Percentiles rank a stretch among this genome's conserved stretches.
phyloP scores from a whole-genome alignment of 1,284 basidiomycete species.

The Trametes sp. region DNA sequence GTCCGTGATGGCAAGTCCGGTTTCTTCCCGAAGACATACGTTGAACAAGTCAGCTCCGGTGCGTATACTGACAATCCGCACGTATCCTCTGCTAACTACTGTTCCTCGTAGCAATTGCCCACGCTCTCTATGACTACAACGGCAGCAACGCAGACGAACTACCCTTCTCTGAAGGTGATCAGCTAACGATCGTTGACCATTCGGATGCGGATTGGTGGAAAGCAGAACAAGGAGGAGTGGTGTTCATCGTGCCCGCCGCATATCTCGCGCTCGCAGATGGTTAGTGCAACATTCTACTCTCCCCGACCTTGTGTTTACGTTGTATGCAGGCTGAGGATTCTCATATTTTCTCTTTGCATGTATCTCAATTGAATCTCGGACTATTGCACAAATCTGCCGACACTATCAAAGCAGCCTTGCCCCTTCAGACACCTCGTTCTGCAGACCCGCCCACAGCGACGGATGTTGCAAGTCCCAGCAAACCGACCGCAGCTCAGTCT shows the following conservation, averaged over 20 bases:
- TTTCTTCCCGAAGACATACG: constrained; percentile 93
- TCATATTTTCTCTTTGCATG: constrained; percentile 58
- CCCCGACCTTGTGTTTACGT: constrained; percentile 67
- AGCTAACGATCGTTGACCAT: constrained; percentile 79
- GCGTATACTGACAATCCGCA: constrained; percentile 45
- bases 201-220: constrained; percentile 94
- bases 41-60: constrained; percentile 76
- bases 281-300: constrained; percentile 67
- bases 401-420: constrained; percentile 18
- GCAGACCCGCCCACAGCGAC: neutral
- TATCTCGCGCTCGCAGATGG: constrained; percentile 87
- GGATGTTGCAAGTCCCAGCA: neutral
- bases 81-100: constrained; percentile 14
- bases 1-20: constrained; percentile 76
- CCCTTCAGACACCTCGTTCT: constrained; percentile 8
- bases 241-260: constrained; percentile 89
- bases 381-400: constrained; percentile 30
- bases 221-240: constrained; percentile 81
- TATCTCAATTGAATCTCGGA: constrained; percentile 43
- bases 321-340: constrained; percentile 75
- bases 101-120: constrained; percentile 62
- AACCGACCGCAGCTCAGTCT: neutral
- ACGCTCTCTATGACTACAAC: constrained; percentile 82
- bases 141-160: constrained; percentile 80
- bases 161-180: constrained; percentile 82